Conservation (phyloP, 495 filamentous ascomycete species). For the Annulohypoxylon nitens region DNA sequence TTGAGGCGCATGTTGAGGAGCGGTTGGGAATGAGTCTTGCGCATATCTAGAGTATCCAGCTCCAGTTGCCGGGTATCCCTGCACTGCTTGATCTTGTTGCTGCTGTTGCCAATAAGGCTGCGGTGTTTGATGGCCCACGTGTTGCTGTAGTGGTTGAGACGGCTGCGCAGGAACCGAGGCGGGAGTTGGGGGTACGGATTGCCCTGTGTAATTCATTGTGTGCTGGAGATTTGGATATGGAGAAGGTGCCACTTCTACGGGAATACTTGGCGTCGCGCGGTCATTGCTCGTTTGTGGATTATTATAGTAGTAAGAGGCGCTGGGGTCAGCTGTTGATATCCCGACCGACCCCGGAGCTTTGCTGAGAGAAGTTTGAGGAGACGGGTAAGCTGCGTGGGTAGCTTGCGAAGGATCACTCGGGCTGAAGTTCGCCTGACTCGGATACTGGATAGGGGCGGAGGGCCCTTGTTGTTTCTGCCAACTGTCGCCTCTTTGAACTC, state of each 20-base stretch:
- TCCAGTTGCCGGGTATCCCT: slow-evolving; percentile 61
- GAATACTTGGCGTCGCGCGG: slow-evolving; percentile 51
- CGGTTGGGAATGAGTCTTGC: slow-evolving; percentile 74
- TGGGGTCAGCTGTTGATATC: slow-evolving; percentile 59
- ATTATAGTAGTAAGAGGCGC: slow-evolving; percentile 65
- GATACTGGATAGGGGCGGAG: slow-evolving; percentile 53
- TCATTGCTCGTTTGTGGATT: slow-evolving; percentile 51
- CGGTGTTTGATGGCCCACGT: slow-evolving; percentile 40
- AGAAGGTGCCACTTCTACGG: slow-evolving; percentile 54
- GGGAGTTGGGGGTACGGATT: slow-evolving; percentile 59
- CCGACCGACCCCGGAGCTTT: slow-evolving; percentile 46
- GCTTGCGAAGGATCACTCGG: slow-evolving; percentile 49
- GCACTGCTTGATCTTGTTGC: slow-evolving; percentile 50
- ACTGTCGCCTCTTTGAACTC: slow-evolving; percentile 60
- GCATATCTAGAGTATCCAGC: slow-evolving; percentile 68
- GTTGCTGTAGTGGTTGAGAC: slow-evolving; percentile 55
- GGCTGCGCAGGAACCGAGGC: slow-evolving; percentile 56
- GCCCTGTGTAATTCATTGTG: slow-evolving; percentile 57
- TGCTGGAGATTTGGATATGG: slow-evolving; percentile 63
- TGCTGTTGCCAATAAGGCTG: slow-evolving; percentile 58
- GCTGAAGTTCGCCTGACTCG: slow-evolving; percentile 53
- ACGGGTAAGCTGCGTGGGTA: slow-evolving; percentile 48
- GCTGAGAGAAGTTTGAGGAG: slow-evolving; percentile 53
- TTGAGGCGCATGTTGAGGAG: slow-evolving; percentile 71
- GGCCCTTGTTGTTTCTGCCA: slow-evolving; percentile 55